These are phyloP conservation scores for Exobasidium rhododendri DNA, from an alignment of 1,284 basidiomycete genomes.

Conservation along the genomic window DNA sequence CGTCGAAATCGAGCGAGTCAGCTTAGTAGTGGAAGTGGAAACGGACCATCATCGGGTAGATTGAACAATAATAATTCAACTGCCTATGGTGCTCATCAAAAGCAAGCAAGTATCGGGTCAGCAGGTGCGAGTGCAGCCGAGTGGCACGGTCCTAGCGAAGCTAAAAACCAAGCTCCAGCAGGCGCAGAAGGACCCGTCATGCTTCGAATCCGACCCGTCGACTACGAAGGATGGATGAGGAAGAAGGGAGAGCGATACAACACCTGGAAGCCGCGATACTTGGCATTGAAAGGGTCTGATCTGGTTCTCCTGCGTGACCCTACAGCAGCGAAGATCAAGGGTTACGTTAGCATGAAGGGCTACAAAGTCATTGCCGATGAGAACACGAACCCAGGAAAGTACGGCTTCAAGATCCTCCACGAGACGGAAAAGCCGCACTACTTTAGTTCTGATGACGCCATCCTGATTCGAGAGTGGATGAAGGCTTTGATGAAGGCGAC, in stretches of 20 bases:
- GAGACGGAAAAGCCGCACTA: conserved; percentile 81
- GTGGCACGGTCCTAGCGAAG: conserved; percentile 17
- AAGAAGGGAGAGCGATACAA: conserved; percentile 94
- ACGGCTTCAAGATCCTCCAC: conserved; percentile 92
- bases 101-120: conserved; percentile 22
- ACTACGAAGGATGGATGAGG: conserved; percentile 72
- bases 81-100: conserved; percentile 11
- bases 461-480: conserved; percentile 90
- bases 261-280: conserved; percentile 86
- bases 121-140: conserved; percentile 14
- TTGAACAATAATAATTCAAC: not conserved
- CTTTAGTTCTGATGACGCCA: conserved; percentile 86
- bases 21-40: conserved; percentile 9
- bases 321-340: conserved; percentile 69
- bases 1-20: conserved; percentile 25
- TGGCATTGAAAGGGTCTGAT: conserved; percentile 85
- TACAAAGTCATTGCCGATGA: conserved; percentile 93
- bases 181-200: conserved; percentile 31
- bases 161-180: not conserved
- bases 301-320: conserved; percentile 43
- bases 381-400: conserved; percentile 83
- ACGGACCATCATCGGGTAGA: conserved; percentile 2
- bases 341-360: conserved; percentile 84
- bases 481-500: conserved; percentile 99
- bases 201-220: conserved; percentile 48